phyloP scores from a whole-genome alignment of 306 rosid genomes.

The Vigna reflexopilosa region DNA sequence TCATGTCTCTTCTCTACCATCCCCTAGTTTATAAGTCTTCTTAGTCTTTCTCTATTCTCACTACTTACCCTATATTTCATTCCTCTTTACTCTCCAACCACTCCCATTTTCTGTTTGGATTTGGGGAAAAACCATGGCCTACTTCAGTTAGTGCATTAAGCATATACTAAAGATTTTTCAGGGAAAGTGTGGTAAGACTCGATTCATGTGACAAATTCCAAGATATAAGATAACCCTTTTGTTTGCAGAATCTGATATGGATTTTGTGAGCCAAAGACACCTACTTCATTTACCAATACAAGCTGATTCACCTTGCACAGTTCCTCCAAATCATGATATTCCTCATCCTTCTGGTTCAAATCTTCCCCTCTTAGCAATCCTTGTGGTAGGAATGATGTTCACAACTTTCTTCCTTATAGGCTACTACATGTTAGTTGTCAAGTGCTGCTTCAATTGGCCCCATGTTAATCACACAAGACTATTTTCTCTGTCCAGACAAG shows the following conservation, averaged over 20 bases:
- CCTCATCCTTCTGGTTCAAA: slow-evolving; percentile 40
- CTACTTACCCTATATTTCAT: slow-evolving; percentile 12
- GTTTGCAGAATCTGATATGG: slow-evolving; percentile 48
- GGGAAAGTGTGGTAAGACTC: not conserved
- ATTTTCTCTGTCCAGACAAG: slow-evolving; percentile 50
- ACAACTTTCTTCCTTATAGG: slow-evolving; percentile 67
- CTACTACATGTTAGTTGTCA: slow-evolving; percentile 79
- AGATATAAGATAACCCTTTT: slow-evolving; percentile 45
- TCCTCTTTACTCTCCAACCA: slow-evolving; percentile 5
- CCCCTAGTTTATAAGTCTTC: slow-evolving; percentile 38
- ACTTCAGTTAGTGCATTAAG: not conserved
- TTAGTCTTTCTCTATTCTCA: slow-evolving; percentile 26
- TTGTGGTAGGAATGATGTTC: slow-evolving; percentile 65
- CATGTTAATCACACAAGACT: slow-evolving; percentile 55
- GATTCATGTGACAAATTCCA: slow-evolving; percentile 29
- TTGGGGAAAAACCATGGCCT: slow-evolving; percentile 16
- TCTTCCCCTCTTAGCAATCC: slow-evolving; percentile 62
- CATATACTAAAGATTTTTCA: slow-evolving; percentile 5
- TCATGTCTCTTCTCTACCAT: slow-evolving; percentile 32
- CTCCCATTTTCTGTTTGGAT: slow-evolving; percentile 4
- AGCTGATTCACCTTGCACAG: slow-evolving; percentile 44
- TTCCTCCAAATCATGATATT: not conserved
- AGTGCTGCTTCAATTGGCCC: slow-evolving; percentile 77
- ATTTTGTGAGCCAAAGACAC: slow-evolving; percentile 48
- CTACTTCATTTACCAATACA: slow-evolving; percentile 38